Conservation (phyloP, 148 eudicot genomes). For the Cornus controversa region DNA sequence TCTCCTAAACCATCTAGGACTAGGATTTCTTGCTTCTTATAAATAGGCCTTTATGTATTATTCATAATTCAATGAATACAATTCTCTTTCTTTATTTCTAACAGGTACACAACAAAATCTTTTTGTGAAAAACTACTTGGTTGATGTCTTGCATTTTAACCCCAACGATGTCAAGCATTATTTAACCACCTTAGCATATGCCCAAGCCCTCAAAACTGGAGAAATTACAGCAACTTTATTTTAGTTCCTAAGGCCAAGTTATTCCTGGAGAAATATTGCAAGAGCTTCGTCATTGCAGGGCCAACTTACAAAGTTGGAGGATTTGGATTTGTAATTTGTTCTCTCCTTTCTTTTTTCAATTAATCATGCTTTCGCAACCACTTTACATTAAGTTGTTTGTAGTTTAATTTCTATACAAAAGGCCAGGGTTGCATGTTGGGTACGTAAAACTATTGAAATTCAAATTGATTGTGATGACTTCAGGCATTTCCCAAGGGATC, state of each 20-base stretch:
- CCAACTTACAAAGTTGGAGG: not conserved
- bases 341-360: not conserved
- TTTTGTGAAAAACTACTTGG: not conserved
- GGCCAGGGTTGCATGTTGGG: not conserved
- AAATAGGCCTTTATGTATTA: no score
- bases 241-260: conserved; percentile 24
- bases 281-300: conserved; percentile 29
- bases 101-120: not conserved
- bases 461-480: not conserved
- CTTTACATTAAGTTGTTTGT: no score
- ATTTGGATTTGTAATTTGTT: not conserved
- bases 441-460: not conserved
- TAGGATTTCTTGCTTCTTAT: no score
- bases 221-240: conserved; percentile 26
- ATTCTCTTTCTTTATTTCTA: no score
- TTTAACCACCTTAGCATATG: not conserved
- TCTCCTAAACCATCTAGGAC: no score
- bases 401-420: no score
- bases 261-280: conserved; percentile 30
- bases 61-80: no score
- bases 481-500: conserved; percentile 32
- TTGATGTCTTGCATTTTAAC: not conserved
- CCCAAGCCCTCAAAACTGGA: conserved; percentile 16
- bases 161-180: not conserved
- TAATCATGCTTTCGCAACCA: no score